Percentiles rank a stretch among this genome's conserved stretches.
phyloP scores from a whole-genome alignment of 257 asterid genomes.

The Solanum peruvianum region DNA sequence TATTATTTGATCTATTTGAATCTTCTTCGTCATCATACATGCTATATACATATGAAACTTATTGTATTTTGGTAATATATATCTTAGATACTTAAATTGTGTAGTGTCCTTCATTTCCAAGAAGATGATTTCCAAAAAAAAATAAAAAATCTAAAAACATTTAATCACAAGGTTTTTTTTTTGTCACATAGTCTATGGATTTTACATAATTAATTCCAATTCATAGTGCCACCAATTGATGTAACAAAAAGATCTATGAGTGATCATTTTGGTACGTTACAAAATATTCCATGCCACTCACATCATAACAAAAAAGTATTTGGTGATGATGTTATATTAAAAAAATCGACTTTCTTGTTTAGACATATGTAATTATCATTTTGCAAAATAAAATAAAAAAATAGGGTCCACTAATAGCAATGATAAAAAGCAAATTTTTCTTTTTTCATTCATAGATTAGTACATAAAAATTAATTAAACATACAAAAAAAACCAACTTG shows the following conservation, averaged over 20 bases:
- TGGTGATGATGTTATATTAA: not conserved
- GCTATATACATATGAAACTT: too few relatives aligned
- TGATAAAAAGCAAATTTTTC: not conserved
- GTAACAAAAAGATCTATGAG: not conserved
- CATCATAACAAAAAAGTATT: slow-evolving; percentile 4
- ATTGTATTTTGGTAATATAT: too few relatives aligned
- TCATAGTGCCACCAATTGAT: not conserved
- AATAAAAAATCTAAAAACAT: too few relatives aligned
- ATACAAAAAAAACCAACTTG: slow-evolving; percentile 19
- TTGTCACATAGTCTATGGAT: not conserved
- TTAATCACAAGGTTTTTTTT: not conserved
- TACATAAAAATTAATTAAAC: slow-evolving; percentile 13
- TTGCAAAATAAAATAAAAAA: not conserved
- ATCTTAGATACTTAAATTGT: not conserved
- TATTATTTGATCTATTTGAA: too few relatives aligned
- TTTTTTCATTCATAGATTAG: slow-evolving; percentile 6
- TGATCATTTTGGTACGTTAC: not conserved
- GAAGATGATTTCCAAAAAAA: not conserved
- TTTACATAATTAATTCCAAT: not conserved
- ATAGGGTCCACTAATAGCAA: slow-evolving; percentile 9
- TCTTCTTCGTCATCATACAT: too few relatives aligned
- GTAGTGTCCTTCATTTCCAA: not conserved
- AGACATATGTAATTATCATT: slow-evolving; percentile 6
- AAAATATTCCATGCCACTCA: slow-evolving; percentile 11
- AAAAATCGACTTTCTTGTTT: slow-evolving; percentile 10